A percentile compares a stretch with the other conserved stretches of the same genome.
phyloP scores from a whole-genome alignment of 441 rosid species.

The Populus trichocarpa region DNA sequence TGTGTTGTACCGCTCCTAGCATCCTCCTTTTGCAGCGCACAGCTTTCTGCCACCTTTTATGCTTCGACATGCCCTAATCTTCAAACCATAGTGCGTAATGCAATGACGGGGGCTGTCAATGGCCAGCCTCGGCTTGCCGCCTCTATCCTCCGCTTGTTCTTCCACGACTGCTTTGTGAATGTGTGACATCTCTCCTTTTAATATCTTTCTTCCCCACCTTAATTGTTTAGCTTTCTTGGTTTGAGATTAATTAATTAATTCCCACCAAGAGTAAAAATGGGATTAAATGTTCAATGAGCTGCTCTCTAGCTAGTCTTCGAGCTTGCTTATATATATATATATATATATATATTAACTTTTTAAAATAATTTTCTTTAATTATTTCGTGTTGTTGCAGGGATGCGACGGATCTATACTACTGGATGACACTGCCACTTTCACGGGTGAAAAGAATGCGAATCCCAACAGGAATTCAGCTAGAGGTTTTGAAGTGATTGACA shows the following conservation, averaged over 20 bases:
- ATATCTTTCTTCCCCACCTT: neutral
- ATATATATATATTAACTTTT: too few species aligned
- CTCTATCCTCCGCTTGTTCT: slow-evolving; percentile 44
- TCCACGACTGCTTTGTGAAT: slow-evolving; percentile 51
- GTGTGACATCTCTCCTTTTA: slow-evolving; percentile 13
- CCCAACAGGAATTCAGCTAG: slow-evolving; percentile 29
- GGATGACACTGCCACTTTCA: slow-evolving; percentile 28
- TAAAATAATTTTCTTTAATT: too few species aligned
- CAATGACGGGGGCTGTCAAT: slow-evolving; percentile 22
- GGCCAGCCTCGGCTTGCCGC: slow-evolving; percentile 33
- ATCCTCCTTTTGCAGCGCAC: slow-evolving; percentile 17
- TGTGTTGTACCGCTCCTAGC: neutral
- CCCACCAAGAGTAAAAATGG: too few species aligned
- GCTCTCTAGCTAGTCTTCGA: neutral
- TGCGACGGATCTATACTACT: slow-evolving; percentile 46
- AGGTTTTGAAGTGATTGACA: slow-evolving; percentile 48
- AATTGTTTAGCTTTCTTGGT: neutral
- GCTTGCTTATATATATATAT: neutral
- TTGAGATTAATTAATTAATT: neutral
- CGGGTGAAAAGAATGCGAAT: slow-evolving; percentile 32
- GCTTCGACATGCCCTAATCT: slow-evolving; percentile 31
- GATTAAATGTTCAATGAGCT: too few species aligned
- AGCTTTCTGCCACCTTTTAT: slow-evolving; percentile 37
- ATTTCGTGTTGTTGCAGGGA: slow-evolving; percentile 23
- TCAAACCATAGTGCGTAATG: slow-evolving; percentile 24